Percentiles rank a stretch among this genome's conserved stretches.
These are phyloP conservation scores for Zalaria sp. DNA, from an alignment of 2,329 filamentous ascomycete species.

Conservation along the genomic window DNA sequence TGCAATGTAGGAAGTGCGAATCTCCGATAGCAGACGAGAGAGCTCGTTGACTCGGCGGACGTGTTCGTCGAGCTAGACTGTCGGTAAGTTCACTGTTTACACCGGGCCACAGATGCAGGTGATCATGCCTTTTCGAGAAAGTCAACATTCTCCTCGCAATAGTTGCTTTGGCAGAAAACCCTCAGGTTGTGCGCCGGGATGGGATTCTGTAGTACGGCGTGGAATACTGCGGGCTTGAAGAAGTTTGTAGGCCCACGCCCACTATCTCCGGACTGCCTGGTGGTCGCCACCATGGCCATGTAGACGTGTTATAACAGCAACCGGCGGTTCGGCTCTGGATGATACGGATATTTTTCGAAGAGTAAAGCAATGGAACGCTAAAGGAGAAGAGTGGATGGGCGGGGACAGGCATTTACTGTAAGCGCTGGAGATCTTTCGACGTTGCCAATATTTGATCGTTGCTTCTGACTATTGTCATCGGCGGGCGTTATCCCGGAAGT, in stretches of 20 bases:
- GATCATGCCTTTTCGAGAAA: slow-evolving; percentile 34
- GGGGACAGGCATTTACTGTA: neutral
- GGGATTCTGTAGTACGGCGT: slow-evolving; percentile 36
- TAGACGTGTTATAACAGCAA: neutral
- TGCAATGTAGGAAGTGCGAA: slow-evolving; percentile 29
- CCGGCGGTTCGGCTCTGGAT: neutral
- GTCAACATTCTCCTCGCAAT: slow-evolving; percentile 36
- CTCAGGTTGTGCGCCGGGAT: slow-evolving; percentile 32
- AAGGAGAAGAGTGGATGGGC: neutral
- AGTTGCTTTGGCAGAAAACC: slow-evolving; percentile 34
- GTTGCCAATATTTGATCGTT: too few species aligned
- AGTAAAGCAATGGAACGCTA: neutral
- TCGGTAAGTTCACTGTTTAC: neutral
- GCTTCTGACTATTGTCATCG: too few species aligned
- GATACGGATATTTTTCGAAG: neutral
- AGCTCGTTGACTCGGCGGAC: slow-evolving; percentile 30
- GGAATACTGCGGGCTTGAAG: slow-evolving; percentile 36
- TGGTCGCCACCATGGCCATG: neutral
- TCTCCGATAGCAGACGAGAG: slow-evolving; percentile 29
- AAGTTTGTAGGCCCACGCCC: slow-evolving; percentile 21
- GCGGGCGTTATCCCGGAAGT: too few species aligned
- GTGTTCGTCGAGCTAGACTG: slow-evolving; percentile 28
- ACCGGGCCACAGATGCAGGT: neutral
- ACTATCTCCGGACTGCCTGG: neutral
- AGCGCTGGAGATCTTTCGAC: too few species aligned